These are phyloP conservation scores for Fusarium multiceps DNA, from an alignment of 2,329 filamentous ascomycete species.

Conservation along the genomic window DNA sequence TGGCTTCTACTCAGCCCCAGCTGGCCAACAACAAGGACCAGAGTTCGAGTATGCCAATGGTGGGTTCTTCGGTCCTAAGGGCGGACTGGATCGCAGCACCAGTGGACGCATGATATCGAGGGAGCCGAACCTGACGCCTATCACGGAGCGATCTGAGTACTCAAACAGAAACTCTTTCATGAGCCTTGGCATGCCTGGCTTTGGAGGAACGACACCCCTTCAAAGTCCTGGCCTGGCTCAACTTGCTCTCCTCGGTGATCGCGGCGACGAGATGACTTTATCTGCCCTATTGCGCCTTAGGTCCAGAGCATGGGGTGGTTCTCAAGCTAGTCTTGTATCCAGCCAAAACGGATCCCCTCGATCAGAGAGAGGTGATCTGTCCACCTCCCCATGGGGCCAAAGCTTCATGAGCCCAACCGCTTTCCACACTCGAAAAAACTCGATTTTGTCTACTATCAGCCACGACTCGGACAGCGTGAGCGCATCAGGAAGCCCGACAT, in stretches of 20 bases:
- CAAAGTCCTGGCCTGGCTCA: conserved; percentile 82
- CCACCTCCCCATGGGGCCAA: conserved; percentile 55
- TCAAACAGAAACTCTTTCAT: conserved; percentile 93
- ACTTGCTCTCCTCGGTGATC: conserved; percentile 72
- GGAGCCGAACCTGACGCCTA: conserved; percentile 94
- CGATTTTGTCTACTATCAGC: conserved; percentile 61
- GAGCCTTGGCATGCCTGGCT: conserved; percentile 65
- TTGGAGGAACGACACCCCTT: conserved; percentile 60
- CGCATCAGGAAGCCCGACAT: conserved; percentile 61
- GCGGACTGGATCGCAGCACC: conserved; percentile 72
- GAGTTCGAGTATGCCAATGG: conserved; percentile 77
- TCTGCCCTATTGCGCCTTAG: conserved; percentile 78
- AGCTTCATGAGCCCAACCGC: conserved; percentile 39
- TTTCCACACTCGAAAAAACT: conserved; percentile 60
- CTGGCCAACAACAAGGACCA: conserved; percentile 56
- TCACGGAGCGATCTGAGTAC: conserved; percentile 95
- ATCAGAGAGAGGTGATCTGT: conserved; percentile 61
- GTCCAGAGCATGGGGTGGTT: conserved; percentile 82
- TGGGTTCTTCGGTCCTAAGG: conserved; percentile 87
- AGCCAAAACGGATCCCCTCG: conserved; percentile 63
- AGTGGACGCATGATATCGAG: conserved; percentile 80
- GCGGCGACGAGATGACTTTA: conserved; percentile 74
- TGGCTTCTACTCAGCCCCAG: conserved; percentile 84
- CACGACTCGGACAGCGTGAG: conserved; percentile 61
- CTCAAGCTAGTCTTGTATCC: conserved; percentile 75